Evolutionary conservation across 306 rosid species (phyloP).

Genomic region (Pyrus communis): DNA sequence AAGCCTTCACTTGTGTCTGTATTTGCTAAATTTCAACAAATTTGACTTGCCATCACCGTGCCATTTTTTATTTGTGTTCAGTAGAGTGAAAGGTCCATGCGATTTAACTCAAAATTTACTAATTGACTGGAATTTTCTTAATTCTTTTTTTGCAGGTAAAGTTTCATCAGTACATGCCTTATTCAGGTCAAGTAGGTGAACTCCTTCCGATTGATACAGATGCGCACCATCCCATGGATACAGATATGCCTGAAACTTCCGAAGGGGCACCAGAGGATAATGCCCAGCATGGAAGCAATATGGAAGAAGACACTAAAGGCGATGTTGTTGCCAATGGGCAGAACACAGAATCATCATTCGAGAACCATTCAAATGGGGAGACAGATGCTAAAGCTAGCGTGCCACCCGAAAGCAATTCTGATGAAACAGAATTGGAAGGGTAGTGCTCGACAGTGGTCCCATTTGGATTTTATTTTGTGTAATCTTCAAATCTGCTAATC

Average conservation of each 20-base stretch:
- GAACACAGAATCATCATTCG: background rate
- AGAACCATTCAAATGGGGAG: constrained; percentile 8
- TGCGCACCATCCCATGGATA: background rate
- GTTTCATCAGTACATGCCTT: constrained; percentile 7
- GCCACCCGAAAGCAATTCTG: constrained; percentile 11
- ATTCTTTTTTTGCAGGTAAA: background rate
- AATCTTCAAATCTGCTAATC: background rate
- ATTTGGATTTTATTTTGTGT: background rate
- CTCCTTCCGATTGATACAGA: background rate
- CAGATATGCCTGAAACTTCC: background rate
- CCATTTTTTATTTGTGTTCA: background rate
- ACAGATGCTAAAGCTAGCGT: background rate
- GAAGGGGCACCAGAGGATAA: background rate
- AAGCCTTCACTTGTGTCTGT: background rate
- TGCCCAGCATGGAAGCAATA: background rate
- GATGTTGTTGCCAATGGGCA: constrained; percentile 10
- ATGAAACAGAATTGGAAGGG: constrained; percentile 15
- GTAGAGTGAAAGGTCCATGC: background rate
- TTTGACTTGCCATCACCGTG: background rate
- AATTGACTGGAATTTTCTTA: background rate
- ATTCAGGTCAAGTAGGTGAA: constrained; percentile 5
- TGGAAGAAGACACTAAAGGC: background rate
- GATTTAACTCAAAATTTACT: background rate
- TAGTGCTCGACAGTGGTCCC: background rate
- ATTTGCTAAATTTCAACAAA: background rate